Base-by-base conservation (phyloP, 2,329 filamentous ascomycete genomes). In the Davidsoniella eucalypti region DNA sequence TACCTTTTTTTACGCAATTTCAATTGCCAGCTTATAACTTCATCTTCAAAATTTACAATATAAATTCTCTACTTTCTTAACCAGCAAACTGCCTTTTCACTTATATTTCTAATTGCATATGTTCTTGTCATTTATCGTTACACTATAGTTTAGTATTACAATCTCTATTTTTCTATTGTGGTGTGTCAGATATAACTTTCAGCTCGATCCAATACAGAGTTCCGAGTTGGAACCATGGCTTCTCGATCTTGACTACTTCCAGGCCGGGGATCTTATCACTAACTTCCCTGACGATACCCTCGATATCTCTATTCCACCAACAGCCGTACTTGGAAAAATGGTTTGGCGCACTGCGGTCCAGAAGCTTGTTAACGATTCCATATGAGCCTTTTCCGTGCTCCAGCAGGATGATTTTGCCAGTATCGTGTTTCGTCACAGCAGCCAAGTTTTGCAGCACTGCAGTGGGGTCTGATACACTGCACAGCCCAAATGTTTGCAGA, bases 291-390 rank as follows among this genome's bases (percentile, higher is more conserved):
- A 80, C 69, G 26, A 80, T 66, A 33, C 58, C 63, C 57, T 72
- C 70, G 53, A 82, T 71, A 58, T 81, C 77, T 48, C 78, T 66
- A 62, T 82, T 82, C 76, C 76, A 81, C 78, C 78, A 81, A 63
- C 78, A 82, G 2, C 78, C 78, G 58, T 75, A 81, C 56, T 72
- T 69, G 18, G 66, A 64, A 52, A 78, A 79, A 57, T 81, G 78
- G 18, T 64, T 62, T 14, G 63, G 61, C 0, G 78, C 77, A 51
- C 70, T 69, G 54, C 63, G 65, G 61, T 82, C 77, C 29, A 82
- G 62, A 16, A 74, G 56, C 8, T 64, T 62, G 58, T 82, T 80
- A 33, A 81, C 63, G 49, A 74, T 64, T 5, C 67, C 65, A 61
- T 67, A 77, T 58, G 62, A 67, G 14, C 73, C 75, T 54, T 73